Evolutionary conservation across 1,139 yeast genomes (phyloP), one percentile per base, ranked within the genome.

Genomic region (Nakaseomyces delphensis): DNA sequence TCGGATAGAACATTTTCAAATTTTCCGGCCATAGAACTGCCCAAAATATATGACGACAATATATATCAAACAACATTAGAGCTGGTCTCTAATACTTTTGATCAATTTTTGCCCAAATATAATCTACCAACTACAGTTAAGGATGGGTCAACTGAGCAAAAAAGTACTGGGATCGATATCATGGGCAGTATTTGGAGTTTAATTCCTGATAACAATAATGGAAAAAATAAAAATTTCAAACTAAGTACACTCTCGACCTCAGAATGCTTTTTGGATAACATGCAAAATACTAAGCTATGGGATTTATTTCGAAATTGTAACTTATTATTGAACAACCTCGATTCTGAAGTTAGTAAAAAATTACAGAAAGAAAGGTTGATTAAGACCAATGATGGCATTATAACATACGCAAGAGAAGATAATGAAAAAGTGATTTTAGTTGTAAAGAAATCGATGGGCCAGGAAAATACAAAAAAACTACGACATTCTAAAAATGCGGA

Each of bases 321-420:
- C 2, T 16, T 31, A 31, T n/a, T 23, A 31, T 13, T 31, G 23
- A 31, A 31, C 11, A 19, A 18, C 11, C 20, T 31, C 4, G 3
- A 31, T 14, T 31, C 35, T 4, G 10, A 11, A 16, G 18, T 18
- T 6, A 11, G 21, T 8, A n/a, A 2, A 5, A 13, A 33, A n/a
- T 8, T 33, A 7, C 9, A n/a, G 21, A 60, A 57, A 23, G 60
- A 57, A 42, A 51, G 59, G 39, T 42, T 60, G 20, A 28, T 58
- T 2, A 58, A 56, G 24, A 46, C 59, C 18, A 56, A 53, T 42
- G 59, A 60, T 41, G 65, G 65, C 0, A 38, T 60, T 18, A 40
- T 59, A 9, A 59, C 62, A 45, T 60, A 57, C 38, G 43, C 58
- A 13, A 45, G 44, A 10, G 50, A 53, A 10, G 49, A 47, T 37